phyloP scores from a whole-genome alignment of 2,329 filamentous ascomycete genomes.

The Cladobotryum mycophilum region DNA sequence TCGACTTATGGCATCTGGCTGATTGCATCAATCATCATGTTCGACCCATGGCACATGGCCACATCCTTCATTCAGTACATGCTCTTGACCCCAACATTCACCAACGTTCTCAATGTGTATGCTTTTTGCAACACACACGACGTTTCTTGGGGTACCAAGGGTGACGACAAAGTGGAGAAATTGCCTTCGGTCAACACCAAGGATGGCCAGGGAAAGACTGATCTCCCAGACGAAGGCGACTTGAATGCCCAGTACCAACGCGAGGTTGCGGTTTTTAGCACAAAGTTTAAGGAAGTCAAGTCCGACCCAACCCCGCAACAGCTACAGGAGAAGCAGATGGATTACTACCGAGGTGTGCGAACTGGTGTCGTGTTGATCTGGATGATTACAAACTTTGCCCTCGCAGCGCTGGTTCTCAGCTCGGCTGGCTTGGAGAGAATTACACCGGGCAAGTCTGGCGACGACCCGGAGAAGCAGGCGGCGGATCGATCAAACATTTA shows the following conservation, averaged over 20 bases:
- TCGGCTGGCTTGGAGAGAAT: slow-evolving; percentile 74
- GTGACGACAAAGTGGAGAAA: slow-evolving; percentile 91
- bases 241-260: slow-evolving; percentile 91
- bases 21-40: slow-evolving; percentile 83
- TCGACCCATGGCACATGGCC: slow-evolving; percentile 99
- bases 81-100: slow-evolving; percentile 89
- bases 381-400: slow-evolving; percentile 93
- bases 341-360: slow-evolving; percentile 96
- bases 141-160: slow-evolving; percentile 96
- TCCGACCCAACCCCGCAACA: slow-evolving; percentile 49
- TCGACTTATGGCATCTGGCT: slow-evolving; percentile 94
- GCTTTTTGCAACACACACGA: slow-evolving; percentile 98
- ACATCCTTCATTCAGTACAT: slow-evolving; percentile 95
- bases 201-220: slow-evolving; percentile 84
- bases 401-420: slow-evolving; percentile 80
- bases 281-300: slow-evolving; percentile 69
- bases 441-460: slow-evolving; percentile 32
- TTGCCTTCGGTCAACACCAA: slow-evolving; percentile 84
- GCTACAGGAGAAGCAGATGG: slow-evolving; percentile 78
- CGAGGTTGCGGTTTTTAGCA: slow-evolving; percentile 67
- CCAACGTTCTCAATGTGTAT: slow-evolving; percentile 98
- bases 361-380: slow-evolving; percentile 87
- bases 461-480: slow-evolving; percentile 36
- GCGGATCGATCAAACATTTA: slow-evolving; percentile 67
- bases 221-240: slow-evolving; percentile 90